Evolutionary conservation across 1,284 basidiomycete genomes (phyloP).

Genomic region (Moesziomyces parantarcticus): DNA sequence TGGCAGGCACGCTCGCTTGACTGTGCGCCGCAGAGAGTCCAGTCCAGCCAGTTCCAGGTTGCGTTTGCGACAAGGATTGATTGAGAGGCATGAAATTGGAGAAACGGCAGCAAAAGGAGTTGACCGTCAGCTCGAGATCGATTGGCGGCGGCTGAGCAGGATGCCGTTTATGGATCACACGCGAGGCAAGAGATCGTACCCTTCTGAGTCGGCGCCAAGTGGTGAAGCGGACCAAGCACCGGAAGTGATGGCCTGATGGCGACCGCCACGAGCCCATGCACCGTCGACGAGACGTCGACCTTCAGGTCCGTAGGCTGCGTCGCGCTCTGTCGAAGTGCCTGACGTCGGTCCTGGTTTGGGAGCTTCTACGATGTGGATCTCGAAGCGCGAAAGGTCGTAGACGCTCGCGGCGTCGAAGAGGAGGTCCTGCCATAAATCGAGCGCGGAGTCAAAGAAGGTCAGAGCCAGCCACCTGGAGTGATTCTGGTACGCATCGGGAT

Average conservation of each 20-base stretch:
- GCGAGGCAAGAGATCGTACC: constrained; percentile 45
- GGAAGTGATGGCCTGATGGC: constrained; percentile 37
- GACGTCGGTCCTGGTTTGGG: neutral
- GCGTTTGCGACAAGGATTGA: neutral
- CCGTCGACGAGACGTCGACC: constrained; percentile 34
- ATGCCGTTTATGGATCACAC: constrained; percentile 11
- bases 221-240: constrained; percentile 56
- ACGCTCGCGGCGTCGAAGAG: constrained; percentile 59
- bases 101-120: neutral
- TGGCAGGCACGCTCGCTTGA: neutral
- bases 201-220: constrained; percentile 17
- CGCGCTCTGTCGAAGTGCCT: neutral
- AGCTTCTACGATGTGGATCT: constrained; percentile 56
- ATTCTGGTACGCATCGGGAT: neutral
- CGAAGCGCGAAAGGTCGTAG: constrained; percentile 56
- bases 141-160: neutral
- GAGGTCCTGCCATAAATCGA: constrained; percentile 44
- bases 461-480: neutral
- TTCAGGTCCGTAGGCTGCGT: constrained; percentile 5
- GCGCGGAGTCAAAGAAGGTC: neutral
- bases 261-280: constrained; percentile 52
- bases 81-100: neutral
- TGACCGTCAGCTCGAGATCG: neutral
- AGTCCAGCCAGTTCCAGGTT: neutral
- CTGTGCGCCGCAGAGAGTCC: constrained; percentile 2